Evolutionary conservation across 768 basidiomycete species (phyloP), one percentile per base, ranked within the genome.

Genomic region (Kwoniella pini): DNA sequence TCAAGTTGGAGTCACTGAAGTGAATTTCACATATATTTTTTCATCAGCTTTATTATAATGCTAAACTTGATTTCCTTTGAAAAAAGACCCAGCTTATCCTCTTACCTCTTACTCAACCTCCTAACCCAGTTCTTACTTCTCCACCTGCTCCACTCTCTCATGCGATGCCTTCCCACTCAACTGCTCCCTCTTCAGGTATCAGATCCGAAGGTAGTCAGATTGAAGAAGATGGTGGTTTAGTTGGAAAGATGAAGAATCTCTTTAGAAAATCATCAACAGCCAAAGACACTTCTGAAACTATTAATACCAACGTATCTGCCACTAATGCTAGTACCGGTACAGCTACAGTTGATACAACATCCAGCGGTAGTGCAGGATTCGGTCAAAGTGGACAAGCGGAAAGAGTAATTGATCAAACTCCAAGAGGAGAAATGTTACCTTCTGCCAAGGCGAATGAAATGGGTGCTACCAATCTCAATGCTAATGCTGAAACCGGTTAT

Each of bases 121-220:
- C 72, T 36, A 74, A 74, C 52, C 66, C 72, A 3, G 55, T 71
- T 10, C 67, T 74, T 39, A 71, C 72, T 31, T 54, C 64, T 0
- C 50, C 64, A 1, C 72, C 72, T 6, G 60, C 63, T 5, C 72
- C 72, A 0, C 63, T 74, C 24, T 70, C 69, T 12, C 51, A 69
- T 30, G 72, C 67, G 15, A 74, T 74, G 72, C 72, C 72, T 3
- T 57, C 64, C 17, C 72, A 74, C 53, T 66, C 69, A 9, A 55
- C 63, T 31, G 24, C 42, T 1, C 22, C 64, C 9, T 21, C 40
- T 13, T 53, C 52, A 4, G 45, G 54, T 19, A 64, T 31, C 27
- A 28, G 52, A 22, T 51, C 61, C 54, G 60, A 62, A 45, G 55
- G 54, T 10, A 53, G 51, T 43, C 39, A 27, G 19, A 17, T 40